Conservation (phyloP, 805 yeast genomes). For the Soucietia sequanensis region DNA sequence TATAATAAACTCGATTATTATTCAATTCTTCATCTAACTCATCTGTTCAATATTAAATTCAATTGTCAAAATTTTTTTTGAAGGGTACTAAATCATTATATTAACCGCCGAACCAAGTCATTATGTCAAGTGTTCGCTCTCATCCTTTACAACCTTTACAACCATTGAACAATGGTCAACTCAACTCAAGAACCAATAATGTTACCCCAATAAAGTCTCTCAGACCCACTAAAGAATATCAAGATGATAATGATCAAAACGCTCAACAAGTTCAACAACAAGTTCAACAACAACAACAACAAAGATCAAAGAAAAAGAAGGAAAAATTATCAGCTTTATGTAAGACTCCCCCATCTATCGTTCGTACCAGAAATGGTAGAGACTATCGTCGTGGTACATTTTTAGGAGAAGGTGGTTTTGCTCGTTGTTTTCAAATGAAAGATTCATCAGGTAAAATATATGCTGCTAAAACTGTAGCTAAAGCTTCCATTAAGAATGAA, state of each 20-base stretch:
- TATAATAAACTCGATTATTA: no score
- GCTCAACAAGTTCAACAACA: conserved; percentile 9
- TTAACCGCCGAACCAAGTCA: not conserved
- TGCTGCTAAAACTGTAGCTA: conserved; percentile 98
- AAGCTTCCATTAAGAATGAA: conserved; percentile 85
- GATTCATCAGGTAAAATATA: conserved; percentile 82
- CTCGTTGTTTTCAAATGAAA: conserved; percentile 95
- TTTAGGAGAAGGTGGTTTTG: conserved; percentile 98
- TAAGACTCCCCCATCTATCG: conserved; percentile 94
- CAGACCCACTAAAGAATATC: conserved; percentile 24
- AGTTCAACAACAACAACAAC: conserved; percentile 20
- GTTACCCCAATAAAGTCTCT: conserved; percentile 30
- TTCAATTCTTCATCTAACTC: not conserved
- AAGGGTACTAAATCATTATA: not conserved
- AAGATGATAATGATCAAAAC: conserved; percentile 15
- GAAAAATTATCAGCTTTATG: conserved; percentile 89
- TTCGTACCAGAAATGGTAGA: conserved; percentile 80
- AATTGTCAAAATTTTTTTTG: no score
- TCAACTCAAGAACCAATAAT: conserved; percentile 43
- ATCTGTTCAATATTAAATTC: no score
- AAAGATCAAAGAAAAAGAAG: conserved; percentile 62
- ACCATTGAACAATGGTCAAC: conserved; percentile 52
- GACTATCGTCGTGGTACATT: conserved; percentile 89
- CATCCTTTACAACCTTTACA: conserved; percentile 52
- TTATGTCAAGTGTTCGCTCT: conserved; percentile 24